A percentile compares a stretch with the other conserved stretches of the same genome.
Conservation (phyloP, 768 basidiomycete species). For the Hortiboletus flavorubellus region DNA sequence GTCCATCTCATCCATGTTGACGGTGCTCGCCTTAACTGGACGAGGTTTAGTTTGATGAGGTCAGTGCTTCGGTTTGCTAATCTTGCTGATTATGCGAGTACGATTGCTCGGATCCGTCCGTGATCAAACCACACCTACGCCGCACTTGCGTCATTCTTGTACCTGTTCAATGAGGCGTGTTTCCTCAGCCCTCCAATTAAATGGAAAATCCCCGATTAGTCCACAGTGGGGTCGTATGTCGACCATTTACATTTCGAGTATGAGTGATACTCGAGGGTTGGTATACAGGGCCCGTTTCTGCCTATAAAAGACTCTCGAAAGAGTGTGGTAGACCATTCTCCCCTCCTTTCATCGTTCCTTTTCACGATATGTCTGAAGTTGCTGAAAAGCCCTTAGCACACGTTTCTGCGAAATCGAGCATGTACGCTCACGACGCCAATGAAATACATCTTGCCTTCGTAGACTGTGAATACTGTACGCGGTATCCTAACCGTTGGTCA, state of each 20-base stretch:
- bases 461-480: conserved; percentile 35
- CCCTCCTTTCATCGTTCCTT: not conserved
- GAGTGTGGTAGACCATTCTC: not conserved
- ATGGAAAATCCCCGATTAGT: conserved; percentile 8
- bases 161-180: not conserved
- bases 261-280: not conserved
- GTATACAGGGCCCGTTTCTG: not conserved
- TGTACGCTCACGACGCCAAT: conserved; percentile 7
- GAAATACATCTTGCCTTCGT: conserved; percentile 13
- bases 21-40: not conserved
- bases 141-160: not conserved
- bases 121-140: not conserved
- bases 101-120: not conserved
- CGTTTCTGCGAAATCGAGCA: conserved; percentile 19
- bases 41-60: conserved; percentile 4
- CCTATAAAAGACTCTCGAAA: conserved; percentile 20
- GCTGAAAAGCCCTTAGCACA: conserved; percentile 14
- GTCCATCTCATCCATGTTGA: conserved; percentile 2
- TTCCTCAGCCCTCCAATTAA: not conserved
- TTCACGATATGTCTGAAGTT: conserved; percentile 21
- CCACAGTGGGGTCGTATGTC: not conserved
- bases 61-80: conserved; percentile 1
- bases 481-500: conserved; percentile 53
- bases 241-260: conserved; percentile 3
- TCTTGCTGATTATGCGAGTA: conserved; percentile 13